A percentile compares a stretch with the other conserved stretches of the same genome.
phyloP scores from a whole-genome alignment of 73 alveolate genomes.

The Tetrahymena borealis region DNA sequence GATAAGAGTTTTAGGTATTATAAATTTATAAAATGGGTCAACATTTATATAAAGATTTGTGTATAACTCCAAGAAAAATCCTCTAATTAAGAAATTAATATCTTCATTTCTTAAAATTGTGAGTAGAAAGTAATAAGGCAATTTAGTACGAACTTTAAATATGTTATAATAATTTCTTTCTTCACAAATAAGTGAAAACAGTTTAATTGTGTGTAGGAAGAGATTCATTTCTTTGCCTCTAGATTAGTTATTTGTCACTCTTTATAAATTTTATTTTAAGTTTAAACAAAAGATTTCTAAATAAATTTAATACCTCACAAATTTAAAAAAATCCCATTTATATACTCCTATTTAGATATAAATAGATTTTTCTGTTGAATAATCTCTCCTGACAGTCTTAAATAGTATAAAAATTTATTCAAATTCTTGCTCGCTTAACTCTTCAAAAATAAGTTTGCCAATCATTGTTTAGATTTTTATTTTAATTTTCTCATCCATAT shows the following conservation, averaged over 20 bases:
- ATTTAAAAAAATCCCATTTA: neutral
- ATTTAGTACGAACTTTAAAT: neutral
- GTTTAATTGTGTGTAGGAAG: neutral
- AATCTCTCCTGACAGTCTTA: neutral
- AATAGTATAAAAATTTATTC: neutral
- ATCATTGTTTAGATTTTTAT: neutral
- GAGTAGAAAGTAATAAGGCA: neutral
- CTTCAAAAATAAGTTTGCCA: neutral
- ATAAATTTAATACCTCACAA: neutral
- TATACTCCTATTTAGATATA: neutral
- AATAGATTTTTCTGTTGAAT: neutral
- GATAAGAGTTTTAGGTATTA: neutral
- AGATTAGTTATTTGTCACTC: neutral
- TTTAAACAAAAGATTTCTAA: neutral
- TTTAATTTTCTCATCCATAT: neutral
- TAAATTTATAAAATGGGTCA: neutral
- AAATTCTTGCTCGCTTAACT: neutral
- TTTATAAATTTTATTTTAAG: neutral
- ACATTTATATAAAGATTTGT: neutral
- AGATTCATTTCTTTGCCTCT: neutral
- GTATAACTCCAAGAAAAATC: neutral
- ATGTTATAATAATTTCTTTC: neutral
- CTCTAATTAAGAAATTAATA: neutral
- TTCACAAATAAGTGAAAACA: neutral
- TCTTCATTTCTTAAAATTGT: neutral